phyloP scores from a whole-genome alignment of 2,329 filamentous ascomycete species.

The Cytospora chrysosperma region DNA sequence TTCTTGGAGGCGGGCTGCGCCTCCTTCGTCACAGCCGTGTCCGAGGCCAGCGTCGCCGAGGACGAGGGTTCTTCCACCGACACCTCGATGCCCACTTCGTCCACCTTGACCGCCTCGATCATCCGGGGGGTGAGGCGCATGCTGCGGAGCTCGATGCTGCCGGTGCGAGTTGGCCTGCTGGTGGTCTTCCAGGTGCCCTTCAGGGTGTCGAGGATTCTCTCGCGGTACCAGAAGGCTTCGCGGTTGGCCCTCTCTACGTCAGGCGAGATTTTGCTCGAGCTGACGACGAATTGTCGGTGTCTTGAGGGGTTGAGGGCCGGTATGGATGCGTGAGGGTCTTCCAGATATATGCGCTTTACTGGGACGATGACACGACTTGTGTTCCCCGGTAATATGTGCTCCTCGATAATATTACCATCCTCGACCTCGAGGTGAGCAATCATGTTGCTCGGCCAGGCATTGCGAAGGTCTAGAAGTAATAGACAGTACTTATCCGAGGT shows the following conservation, averaged over 20 bases:
- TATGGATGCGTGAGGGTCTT: constrained; percentile 74
- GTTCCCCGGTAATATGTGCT: constrained; percentile 64
- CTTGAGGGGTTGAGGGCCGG: constrained; percentile 77
- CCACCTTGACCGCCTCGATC: constrained; percentile 79
- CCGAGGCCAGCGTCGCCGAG: constrained; percentile 12
- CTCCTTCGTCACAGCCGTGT: constrained; percentile 23
- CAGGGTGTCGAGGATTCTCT: constrained; percentile 71
- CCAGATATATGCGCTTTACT: constrained; percentile 70
- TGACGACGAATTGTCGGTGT: constrained; percentile 92
- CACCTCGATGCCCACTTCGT: constrained; percentile 71
- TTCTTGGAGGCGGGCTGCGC: constrained; percentile 25
- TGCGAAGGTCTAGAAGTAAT: constrained; percentile 79
- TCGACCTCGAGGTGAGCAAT: constrained; percentile 60
- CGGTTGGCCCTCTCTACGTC: constrained; percentile 75
- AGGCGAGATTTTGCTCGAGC: constrained; percentile 72
- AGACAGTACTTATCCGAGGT: constrained; percentile 69
- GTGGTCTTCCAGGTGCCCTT: constrained; percentile 68
- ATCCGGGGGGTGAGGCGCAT: constrained; percentile 73
- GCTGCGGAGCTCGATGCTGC: constrained; percentile 72
- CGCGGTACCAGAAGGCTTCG: constrained; percentile 89
- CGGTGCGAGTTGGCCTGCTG: constrained; percentile 53
- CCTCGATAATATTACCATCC: constrained; percentile 49
- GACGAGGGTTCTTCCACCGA: constrained; percentile 43
- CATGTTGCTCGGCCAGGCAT: constrained; percentile 84
- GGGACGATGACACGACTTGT: constrained; percentile 75